Conservation (phyloP, 2,329 filamentous ascomycete genomes). For the Pseudocercospora ulei region DNA sequence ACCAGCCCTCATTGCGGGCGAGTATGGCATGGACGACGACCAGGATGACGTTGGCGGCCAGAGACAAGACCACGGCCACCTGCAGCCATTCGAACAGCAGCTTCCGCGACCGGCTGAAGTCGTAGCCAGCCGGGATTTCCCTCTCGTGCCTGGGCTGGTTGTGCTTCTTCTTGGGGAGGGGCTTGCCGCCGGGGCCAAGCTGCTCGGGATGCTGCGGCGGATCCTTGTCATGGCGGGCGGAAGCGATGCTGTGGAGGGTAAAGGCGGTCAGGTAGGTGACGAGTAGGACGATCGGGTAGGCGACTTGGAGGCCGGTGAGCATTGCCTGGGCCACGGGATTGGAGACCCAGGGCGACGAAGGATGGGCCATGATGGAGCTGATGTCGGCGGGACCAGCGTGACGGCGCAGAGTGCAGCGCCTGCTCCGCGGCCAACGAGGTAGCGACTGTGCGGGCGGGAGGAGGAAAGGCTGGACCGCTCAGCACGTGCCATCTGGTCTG, state of each 20-base stretch:
- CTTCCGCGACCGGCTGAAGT: conserved; percentile 59
- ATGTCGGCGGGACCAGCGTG: neutral
- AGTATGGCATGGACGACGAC: conserved; percentile 65
- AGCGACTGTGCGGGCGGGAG: no score
- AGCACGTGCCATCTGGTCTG: no score
- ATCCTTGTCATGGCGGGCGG: conserved; percentile 42
- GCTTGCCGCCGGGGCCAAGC: conserved; percentile 79
- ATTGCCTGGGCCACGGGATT: conserved; percentile 38
- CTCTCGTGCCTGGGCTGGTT: conserved; percentile 48
- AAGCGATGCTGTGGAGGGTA: conserved; percentile 50
- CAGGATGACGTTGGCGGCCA: conserved; percentile 63
- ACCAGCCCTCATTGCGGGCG: conserved; percentile 58
- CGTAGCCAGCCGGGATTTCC: conserved; percentile 40
- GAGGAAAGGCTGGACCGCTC: no score
- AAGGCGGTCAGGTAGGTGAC: conserved; percentile 56
- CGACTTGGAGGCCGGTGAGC: conserved; percentile 45
- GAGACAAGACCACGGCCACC: conserved; percentile 59
- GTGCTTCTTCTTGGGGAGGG: conserved; percentile 57
- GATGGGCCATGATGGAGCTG: conserved; percentile 16
- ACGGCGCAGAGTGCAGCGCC: no score
- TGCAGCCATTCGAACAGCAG: conserved; percentile 67
- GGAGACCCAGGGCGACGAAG: conserved; percentile 30
- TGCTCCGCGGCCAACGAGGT: no score
- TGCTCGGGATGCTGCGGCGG: conserved; percentile 36
- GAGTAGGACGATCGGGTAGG: conserved; percentile 56